Conservation (phyloP, 1,284 basidiomycete genomes). For the Trametes sp. region DNA sequence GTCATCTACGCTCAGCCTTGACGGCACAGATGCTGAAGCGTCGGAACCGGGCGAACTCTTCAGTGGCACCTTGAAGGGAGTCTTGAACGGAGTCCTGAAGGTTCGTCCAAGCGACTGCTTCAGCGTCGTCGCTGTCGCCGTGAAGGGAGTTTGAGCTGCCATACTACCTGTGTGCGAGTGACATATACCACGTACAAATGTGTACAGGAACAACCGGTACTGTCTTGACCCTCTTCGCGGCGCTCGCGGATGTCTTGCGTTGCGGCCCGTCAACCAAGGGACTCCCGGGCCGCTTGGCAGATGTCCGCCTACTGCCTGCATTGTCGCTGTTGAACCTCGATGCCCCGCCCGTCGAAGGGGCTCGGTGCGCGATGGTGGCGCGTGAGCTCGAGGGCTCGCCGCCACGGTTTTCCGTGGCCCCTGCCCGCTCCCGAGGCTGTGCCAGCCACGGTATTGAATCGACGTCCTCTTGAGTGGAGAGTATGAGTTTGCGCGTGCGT, state of each 20-base stretch:
- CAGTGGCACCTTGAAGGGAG: conserved; percentile 26
- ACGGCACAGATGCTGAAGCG: neutral
- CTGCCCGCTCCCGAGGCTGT: conserved; percentile 31
- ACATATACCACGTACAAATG: no score
- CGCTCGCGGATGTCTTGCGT: neutral
- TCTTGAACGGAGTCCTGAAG: conserved; percentile 44
- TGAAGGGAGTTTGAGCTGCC: neutral
- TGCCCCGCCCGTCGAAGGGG: neutral
- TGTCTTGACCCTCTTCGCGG: conserved; percentile 24
- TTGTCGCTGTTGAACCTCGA: neutral
- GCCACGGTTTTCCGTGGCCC: conserved; percentile 25
- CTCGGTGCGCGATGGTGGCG: neutral
- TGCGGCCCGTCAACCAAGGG: neutral
- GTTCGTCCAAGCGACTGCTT: conserved; percentile 65
- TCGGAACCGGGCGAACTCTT: conserved; percentile 18
- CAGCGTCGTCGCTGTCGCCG: conserved; percentile 45
- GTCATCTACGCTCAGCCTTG: neutral
- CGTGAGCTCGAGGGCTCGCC: conserved; percentile 1
- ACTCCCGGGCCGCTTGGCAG: conserved; percentile 16
- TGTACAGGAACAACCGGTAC: conserved; percentile 16
- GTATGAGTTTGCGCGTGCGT: conserved; percentile 51
- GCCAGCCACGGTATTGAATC: conserved; percentile 41
- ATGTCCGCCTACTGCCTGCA: conserved; percentile 5
- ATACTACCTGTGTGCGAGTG: no score
- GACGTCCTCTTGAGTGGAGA: conserved; percentile 58